A percentile compares a stretch with the other conserved stretches of the same genome.
Conservation (phyloP, 83 land plant species). For the Isoetes engelmannii region DNA sequence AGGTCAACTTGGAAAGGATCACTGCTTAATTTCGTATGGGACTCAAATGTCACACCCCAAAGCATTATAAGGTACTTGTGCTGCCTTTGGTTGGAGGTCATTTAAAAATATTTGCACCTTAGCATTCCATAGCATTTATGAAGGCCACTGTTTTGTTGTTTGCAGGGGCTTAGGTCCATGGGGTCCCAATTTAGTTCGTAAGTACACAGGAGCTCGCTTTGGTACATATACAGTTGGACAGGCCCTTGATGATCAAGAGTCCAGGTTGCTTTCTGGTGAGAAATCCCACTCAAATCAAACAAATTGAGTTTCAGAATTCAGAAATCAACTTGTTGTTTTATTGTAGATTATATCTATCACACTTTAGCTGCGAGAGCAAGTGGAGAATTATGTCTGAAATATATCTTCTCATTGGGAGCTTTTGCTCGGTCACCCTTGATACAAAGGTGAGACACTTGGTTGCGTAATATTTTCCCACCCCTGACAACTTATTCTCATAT, state of each 20-base stretch:
- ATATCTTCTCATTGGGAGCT: conserved; percentile 93
- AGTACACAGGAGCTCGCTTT: conserved; percentile 74
- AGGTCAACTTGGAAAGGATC: conserved; percentile 88
- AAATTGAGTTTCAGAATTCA: background rate
- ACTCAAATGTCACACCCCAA: conserved; percentile 93
- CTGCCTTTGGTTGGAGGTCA: no score
- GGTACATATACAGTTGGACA: conserved; percentile 53
- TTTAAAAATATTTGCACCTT: background rate
- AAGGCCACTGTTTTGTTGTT: conserved; percentile 2
- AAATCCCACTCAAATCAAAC: background rate
- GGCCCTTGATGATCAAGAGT: conserved; percentile 55
- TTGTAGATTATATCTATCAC: conserved; percentile 85
- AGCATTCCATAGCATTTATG: conserved; percentile 2
- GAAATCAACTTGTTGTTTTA: background rate
- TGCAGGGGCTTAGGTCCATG: conserved; percentile 86
- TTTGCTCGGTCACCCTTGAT: conserved; percentile 85
- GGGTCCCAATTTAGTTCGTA: conserved; percentile 81
- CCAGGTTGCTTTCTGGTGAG: conserved; percentile 71
- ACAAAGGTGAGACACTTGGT: conserved; percentile 38
- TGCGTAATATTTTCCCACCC: no score
- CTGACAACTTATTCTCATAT: no score
- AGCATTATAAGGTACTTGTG: conserved; percentile 50
- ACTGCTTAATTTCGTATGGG: conserved; percentile 82
- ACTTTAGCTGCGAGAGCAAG: conserved; percentile 92
- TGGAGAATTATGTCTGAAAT: conserved; percentile 93